phyloP scores from a whole-genome alignment of 2,329 filamentous ascomycete species.

The Aureobasidium sp. region DNA sequence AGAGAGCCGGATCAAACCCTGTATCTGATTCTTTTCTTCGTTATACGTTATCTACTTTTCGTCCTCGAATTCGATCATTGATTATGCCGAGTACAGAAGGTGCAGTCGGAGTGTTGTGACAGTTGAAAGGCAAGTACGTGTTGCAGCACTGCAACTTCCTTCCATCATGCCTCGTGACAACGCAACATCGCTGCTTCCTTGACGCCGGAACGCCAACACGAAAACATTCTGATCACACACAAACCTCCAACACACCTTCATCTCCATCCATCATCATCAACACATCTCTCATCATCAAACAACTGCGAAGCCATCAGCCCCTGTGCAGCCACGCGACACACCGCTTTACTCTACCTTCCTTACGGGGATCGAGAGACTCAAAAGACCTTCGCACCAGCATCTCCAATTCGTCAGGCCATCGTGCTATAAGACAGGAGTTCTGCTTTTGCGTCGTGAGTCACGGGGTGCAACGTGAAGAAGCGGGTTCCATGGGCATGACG shows the following conservation, averaged over 20 bases:
- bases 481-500: background rate
- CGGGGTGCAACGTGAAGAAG: background rate
- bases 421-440: background rate
- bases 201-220: background rate
- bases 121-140: no score
- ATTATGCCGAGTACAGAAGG: no score
- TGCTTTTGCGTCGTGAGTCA: background rate
- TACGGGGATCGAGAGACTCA: background rate
- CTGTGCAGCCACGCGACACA: background rate
- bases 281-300: background rate
- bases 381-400: background rate
- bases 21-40: no score
- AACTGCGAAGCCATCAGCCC: background rate
- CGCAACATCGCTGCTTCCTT: background rate
- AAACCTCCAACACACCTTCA: background rate
- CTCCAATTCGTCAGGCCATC: background rate
- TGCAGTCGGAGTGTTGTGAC: no score
- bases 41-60: no score
- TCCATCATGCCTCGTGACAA: background rate
- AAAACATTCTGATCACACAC: background rate
- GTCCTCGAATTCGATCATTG: no score
- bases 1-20: no score
- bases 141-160: background rate
- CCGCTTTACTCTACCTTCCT: background rate
- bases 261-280: background rate